Conservation (phyloP, 73 alveolate genomes). For the Paramecium primaurelia region DNA sequence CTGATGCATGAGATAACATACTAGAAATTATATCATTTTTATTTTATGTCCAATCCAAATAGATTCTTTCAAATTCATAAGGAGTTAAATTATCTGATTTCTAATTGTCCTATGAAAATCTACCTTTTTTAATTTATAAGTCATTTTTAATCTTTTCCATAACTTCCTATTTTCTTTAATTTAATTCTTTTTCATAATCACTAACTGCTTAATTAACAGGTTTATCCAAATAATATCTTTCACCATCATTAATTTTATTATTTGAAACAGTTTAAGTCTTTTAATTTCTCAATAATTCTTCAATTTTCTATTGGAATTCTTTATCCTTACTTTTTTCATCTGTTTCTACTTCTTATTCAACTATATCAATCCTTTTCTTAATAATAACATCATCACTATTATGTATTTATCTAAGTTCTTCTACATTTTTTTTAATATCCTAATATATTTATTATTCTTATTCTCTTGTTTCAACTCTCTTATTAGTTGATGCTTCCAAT, state of each 20-base stretch:
- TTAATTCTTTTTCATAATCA: not conserved
- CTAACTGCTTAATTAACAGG: conserved; percentile 18
- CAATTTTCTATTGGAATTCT: not conserved
- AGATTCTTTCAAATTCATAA: not conserved
- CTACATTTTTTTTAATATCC: not conserved
- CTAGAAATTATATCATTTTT: not conserved
- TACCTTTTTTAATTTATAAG: not conserved
- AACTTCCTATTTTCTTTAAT: not conserved
- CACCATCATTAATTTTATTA: not conserved
- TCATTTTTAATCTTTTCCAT: conserved; percentile 6
- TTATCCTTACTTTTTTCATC: not conserved
- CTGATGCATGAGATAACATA: not conserved
- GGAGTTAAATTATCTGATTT: not conserved
- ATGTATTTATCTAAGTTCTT: not conserved
- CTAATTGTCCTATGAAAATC: not conserved
- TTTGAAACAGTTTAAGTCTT: not conserved
- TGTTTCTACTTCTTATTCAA: not conserved
- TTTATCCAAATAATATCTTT: conserved; percentile 3
- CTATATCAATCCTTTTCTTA: not conserved
- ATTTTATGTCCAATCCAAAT: not conserved
- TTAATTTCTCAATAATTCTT: not conserved
- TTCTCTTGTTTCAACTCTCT: not conserved
- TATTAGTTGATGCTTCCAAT: not conserved
- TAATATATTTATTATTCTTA: not conserved
- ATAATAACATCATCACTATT: not conserved